Base-by-base conservation (phyloP, 179 eudicot species). In the Silene vulgaris region DNA sequence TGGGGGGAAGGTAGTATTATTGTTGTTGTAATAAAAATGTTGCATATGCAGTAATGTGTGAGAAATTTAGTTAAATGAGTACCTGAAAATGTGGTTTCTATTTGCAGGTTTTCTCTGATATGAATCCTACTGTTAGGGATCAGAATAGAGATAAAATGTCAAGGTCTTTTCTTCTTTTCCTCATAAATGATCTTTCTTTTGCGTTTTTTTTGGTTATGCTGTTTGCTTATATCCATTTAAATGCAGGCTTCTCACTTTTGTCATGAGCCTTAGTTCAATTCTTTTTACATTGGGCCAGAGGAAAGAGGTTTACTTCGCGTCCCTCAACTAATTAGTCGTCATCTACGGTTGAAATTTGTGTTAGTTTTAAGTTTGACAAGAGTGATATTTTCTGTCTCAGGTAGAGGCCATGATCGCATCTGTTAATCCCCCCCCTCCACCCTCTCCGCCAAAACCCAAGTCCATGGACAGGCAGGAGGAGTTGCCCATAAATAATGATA, bases 241-340 rank as follows among this genome's bases (percentile, higher is more conserved):
- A 74, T 79, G 76, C 85, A 95, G 99, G 91, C 81, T 90, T 75
- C 86, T 95, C 35, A 76, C 77, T 56, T 84, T 82, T 81, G 88
- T 87, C 60, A 82, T 75, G 69, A 83, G 83, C 81, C 85, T 84
- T 32, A 80, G 80, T 5, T 84, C 89, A 78, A 75, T 81, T 76
- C 82, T 89, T 43, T 89, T 95, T 78, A 77, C 88, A 30, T 67
- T 84, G 1, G 87, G 82, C 78, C 97, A 90, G 74, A 82, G 88
- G 85, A 88, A 86, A 89, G 91, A 88, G 99, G 99, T 95, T 37
- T 56, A 6, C 80, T 62, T 29, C 71, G n/a, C 13, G 1, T 60
- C 76, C 48, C 19, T 54, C 19, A 3, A 56, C 3, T 7, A 2
- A n/a, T 59, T 60, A 14, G 2, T 50, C 12, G n/a, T 14, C 57